A percentile compares a stretch with the other conserved stretches of the same genome.
These are phyloP conservation scores for Penicillium simplicissimum DNA, from an alignment of 495 filamentous ascomycete species.

Conservation along the genomic window DNA sequence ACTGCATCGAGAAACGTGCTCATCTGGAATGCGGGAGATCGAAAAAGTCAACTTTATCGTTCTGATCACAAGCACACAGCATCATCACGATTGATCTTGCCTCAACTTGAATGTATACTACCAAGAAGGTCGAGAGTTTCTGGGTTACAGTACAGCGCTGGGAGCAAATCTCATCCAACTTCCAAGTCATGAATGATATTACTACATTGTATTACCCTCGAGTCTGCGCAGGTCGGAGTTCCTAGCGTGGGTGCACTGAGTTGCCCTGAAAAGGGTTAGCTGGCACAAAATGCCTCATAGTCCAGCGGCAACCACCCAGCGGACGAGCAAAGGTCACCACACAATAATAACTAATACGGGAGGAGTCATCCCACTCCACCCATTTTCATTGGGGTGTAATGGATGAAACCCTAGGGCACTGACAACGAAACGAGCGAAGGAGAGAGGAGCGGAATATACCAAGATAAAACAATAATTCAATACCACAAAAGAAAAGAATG, in stretches of 20 bases:
- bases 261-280: constrained; percentile 28
- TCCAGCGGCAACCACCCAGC: constrained; percentile 10
- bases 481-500: neutral
- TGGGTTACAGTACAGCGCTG: no score
- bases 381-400: constrained; percentile 6
- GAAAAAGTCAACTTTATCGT: neutral
- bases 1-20: constrained; percentile 1
- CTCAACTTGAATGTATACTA: no score
- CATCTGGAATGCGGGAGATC: neutral
- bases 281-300: constrained; percentile 38
- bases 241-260: neutral
- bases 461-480: neutral
- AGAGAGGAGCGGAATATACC: no score
- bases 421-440: neutral
- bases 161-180: neutral
- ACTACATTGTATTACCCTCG: neutral
- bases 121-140: no score
- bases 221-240: neutral
- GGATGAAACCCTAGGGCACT: constrained; percentile 15
- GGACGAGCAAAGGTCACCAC: no score
- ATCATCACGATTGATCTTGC: no score
- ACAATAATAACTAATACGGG: no score
- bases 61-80: no score
- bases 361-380: constrained; percentile 24
- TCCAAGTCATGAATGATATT: no score